Conservation (phyloP, 177 flowering plant species). For the Tripterygium wilfordii region DNA sequence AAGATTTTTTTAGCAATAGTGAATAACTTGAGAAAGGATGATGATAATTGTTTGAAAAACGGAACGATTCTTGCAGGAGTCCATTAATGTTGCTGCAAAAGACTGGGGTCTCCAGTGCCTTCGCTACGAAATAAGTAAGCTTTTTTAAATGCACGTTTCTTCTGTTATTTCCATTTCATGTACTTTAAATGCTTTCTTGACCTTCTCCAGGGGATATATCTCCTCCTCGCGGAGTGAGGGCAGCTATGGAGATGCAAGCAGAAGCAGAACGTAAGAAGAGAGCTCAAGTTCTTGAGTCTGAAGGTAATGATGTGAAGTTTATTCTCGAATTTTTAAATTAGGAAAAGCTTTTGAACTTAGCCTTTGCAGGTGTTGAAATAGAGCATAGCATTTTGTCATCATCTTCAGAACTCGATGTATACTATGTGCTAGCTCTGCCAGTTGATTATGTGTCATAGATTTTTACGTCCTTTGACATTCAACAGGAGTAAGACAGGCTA, state of each 20-base stretch:
- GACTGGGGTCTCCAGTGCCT: conserved; percentile 73
- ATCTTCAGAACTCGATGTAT: too few relatives aligned
- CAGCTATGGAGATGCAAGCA: conserved; percentile 99
- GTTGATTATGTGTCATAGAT: too few relatives aligned
- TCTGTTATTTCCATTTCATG: not conserved
- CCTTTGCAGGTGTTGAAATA: too few relatives aligned
- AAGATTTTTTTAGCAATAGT: too few relatives aligned
- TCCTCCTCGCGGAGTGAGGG: conserved; percentile 73
- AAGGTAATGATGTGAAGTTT: conserved; percentile 42
- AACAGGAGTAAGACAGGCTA: conserved; percentile 83
- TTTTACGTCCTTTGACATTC: conserved; percentile 7
- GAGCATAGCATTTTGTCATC: not conserved
- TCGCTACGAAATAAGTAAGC: conserved; percentile 71
- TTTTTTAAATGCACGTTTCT: not conserved
- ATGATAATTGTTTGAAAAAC: too few relatives aligned
- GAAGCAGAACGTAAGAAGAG: conserved; percentile 96
- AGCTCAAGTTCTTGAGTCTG: conserved; percentile 91
- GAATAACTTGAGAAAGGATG: too few relatives aligned
- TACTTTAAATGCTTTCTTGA: not conserved
- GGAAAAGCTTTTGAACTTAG: too few relatives aligned
- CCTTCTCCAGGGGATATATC: conserved; percentile 53
- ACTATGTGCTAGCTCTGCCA: too few relatives aligned
- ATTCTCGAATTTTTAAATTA: not conserved
- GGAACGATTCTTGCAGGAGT: conserved; percentile 25
- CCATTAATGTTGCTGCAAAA: conserved; percentile 65